Evolutionary conservation across 306 rosid genomes (phyloP), one percentile per base, ranked within the genome.

Genomic region (Abrus pulchellus): DNA sequence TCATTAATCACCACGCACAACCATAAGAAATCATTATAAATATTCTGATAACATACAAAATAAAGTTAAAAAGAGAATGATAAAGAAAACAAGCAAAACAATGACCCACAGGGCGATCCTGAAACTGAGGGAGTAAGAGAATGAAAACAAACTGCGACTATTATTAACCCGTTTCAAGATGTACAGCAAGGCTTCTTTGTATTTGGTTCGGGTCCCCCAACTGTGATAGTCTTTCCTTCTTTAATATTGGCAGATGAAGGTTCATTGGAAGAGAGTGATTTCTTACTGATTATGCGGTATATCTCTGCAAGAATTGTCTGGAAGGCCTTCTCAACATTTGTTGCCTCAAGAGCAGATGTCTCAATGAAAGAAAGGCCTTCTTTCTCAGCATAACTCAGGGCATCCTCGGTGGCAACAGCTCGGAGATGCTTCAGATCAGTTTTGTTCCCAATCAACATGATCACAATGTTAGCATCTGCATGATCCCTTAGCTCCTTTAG

Each of bases 401-500:
- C 95, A 13, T 95, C 99, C 86, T 95, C 99, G 0, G 97, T 91
- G 45, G 95, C 97, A 56, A 93, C 95, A 0, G 91, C 99, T 41
- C 94, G 87, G 62, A 95, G 93, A 86, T 95, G 99, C 84, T 93
- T 93, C 79, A 95, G 85, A 80, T 95, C 99, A 0, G 96, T 95
- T 83, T 95, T 95, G 91, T 95, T 95, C 12, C 97, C 99, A 0
- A 95, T 89, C 62, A 95, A 60, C 96, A 93, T 93, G 89, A 93
- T 95, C 36, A 90, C 95, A 54, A 95, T 95, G 77, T 91, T 95
- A 7, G 94, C 86, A 62, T 95, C 99, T 0, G 99, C 99, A 50
- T 95, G 99, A 72, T 95, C 99, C 80, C 98, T 86, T 0, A 95
- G 90, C 79, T 95, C 99, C 95, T 95, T 95, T 44, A 95, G 94